Evolutionary conservation across 169 alveolate species (phyloP), one percentile per base, ranked within the genome.

Genomic region (Amoebophrya sp.): DNA sequence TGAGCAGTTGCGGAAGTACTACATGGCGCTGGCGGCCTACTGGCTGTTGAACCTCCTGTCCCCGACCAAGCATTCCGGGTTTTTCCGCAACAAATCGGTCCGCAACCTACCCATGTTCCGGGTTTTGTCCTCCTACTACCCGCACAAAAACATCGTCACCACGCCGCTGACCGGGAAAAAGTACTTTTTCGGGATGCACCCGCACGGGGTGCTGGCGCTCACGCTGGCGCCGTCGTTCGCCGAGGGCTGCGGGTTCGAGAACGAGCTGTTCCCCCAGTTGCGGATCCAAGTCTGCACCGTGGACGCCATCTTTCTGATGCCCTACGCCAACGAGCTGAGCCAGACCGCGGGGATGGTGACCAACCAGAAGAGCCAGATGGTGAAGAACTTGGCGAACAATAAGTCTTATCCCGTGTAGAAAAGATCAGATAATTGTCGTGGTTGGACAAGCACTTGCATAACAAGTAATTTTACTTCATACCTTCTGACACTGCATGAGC

Each of bases 171-270:
- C 29, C 35, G 38, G 38, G 32, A 66, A 66, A 25, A 7, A 66
- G 83, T 66, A 66, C 83, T 66, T 66, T 66, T 66, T 66, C 32
- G 83, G 83, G 38, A 66, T 66, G 83, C 83, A 66, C 83, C 83
- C 83, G 1, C 83, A 66, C 35, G 83, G 83, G 38, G 83, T 66
- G 83, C 35, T 66, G 83, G 83, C 83, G 83, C 32, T 66, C 35
- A 66, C 83, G 35, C 35, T 66, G 83, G 83, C 83, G 83, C 83
- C 83, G 18, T 7, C 83, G 83, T 66, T 66, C 35, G 83, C 83
- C 10, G 83, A 66, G 10, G 83, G 83, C 29, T 66, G 83, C 83
- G 83, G 83, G 35, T 66, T 66, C 39, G 83, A 66, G 83, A 25
- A 2, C 83, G 35, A n/a, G 35, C 83, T 66, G 35, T 66, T 66